phyloP scores from a whole-genome alignment of 2,329 filamentous ascomycete genomes.

The Penicillium nordicum region DNA sequence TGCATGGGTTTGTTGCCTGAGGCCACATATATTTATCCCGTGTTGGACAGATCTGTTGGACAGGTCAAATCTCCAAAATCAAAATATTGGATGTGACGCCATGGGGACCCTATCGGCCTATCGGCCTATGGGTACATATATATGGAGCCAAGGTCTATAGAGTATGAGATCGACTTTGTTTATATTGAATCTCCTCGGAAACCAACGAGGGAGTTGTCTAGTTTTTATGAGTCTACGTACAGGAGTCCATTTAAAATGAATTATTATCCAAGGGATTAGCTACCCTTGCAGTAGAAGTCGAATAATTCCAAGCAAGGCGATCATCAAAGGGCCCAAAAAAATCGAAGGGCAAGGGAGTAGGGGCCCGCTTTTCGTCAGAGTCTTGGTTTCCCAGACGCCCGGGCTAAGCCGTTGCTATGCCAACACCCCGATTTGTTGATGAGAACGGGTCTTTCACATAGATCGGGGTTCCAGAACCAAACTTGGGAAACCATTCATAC shows the following conservation, averaged over 20 bases:
- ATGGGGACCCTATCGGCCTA: conserved; percentile 6
- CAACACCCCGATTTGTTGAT: conserved; percentile 41
- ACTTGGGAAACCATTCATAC: conserved; percentile 19
- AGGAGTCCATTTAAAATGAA: neutral
- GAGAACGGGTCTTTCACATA: conserved; percentile 32
- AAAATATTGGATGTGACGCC: conserved; percentile 1
- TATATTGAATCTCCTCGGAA: conserved; percentile 17
- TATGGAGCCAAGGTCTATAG: conserved; percentile 5
- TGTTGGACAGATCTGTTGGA: neutral
- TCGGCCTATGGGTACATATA: neutral
- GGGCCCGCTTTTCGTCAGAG: conserved; percentile 20
- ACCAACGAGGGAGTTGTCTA: conserved; percentile 9
- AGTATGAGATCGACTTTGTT: conserved; percentile 14
- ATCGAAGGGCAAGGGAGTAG: conserved; percentile 14
- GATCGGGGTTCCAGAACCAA: conserved; percentile 31
- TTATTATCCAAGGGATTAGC: conserved; percentile 15
- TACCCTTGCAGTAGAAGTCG: conserved; percentile 20
- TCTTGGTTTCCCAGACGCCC: conserved; percentile 32
- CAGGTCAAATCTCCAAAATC: conserved; percentile 1
- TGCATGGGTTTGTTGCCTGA: neutral
- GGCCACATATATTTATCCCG: neutral
- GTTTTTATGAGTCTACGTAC: neutral
- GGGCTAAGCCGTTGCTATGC: conserved; percentile 32
- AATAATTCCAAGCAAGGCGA: conserved; percentile 13
- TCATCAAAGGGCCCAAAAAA: neutral